Percentiles rank a stretch among this genome's conserved stretches.
phyloP scores from a whole-genome alignment of 2,329 filamentous ascomycete genomes.

The Ceratocystiopsis minuta region DNA sequence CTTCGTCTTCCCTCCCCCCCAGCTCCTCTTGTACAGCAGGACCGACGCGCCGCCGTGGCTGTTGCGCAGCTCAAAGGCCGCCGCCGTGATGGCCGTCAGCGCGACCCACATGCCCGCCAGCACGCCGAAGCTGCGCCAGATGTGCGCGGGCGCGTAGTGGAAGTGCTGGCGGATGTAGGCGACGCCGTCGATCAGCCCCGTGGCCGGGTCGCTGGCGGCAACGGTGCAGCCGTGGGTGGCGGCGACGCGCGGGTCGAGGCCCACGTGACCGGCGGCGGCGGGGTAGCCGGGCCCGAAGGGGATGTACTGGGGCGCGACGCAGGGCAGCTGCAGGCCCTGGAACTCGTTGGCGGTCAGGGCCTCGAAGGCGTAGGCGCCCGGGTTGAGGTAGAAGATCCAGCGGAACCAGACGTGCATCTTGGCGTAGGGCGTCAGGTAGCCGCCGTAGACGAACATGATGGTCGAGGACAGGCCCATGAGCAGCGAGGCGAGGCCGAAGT shows the following conservation, averaged over 20 bases:
- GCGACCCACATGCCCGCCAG: slow-evolving; percentile 50
- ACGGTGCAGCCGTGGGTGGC: slow-evolving; percentile 2
- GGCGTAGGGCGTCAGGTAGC: slow-evolving; percentile 7
- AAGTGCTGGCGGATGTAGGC: slow-evolving; percentile 35
- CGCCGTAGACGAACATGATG: slow-evolving; percentile 40
- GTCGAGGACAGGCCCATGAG: slow-evolving; percentile 35
- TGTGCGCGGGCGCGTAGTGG: slow-evolving; percentile 34
- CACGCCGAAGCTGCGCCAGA: slow-evolving; percentile 65
- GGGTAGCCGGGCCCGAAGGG: slow-evolving; percentile 3
- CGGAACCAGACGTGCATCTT: slow-evolving; percentile 33
- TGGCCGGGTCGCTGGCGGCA: not conserved
- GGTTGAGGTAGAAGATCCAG: slow-evolving; percentile 50
- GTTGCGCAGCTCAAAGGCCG: slow-evolving; percentile 50
- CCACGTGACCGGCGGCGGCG: too few species aligned
- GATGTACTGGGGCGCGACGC: slow-evolving; percentile 17
- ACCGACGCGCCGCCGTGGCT: slow-evolving; percentile 40
- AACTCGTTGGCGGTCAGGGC: slow-evolving; percentile 38
- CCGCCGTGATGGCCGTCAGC: slow-evolving; percentile 23
- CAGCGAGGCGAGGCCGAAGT: slow-evolving; percentile 33
- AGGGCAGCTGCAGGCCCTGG: slow-evolving; percentile 37
- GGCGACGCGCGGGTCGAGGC: not conserved
- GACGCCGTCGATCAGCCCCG: slow-evolving; percentile 31
- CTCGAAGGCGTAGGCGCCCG: slow-evolving; percentile 44
- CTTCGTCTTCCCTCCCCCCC: not conserved
- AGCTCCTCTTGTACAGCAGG: slow-evolving; percentile 1